Base-by-base conservation (phyloP, 2,329 filamentous ascomycete species). In the Pleoardoris graminearum region DNA sequence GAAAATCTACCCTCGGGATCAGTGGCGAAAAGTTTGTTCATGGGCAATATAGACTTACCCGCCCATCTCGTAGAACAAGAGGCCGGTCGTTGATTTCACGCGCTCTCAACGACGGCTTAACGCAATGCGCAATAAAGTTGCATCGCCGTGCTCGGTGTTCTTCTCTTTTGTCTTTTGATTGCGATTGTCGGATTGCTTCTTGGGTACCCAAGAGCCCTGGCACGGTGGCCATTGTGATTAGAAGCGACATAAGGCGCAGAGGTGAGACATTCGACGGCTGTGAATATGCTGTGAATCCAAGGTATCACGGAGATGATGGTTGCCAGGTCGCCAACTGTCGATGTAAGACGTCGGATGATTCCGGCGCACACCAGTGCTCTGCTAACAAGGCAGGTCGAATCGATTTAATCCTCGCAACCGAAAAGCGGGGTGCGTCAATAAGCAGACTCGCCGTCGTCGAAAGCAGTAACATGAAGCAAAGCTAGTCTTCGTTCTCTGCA, bases 101-200 rank as follows among this genome's bases (percentile, higher is more conserved):
- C 53, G 72, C 73, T 21, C 70, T 59, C 19, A 63, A 66, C 2
- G 75, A 77, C 4, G 72, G 61, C 42, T 72, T 72, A 6, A 75
- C 66, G 46, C 76, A 78, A 7, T 65, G 17, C 11, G 74, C 73
- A 7, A 76, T 62, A 16, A 79, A 66, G 60, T 78, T 77, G 50
- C 70, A 77, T 43, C 75, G 68, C 23, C 75, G 71, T 7, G 73
- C 72, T 33, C 76, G 72, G 61, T 79, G 76, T 57, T 77, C 75
- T 63, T 78, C 76, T 48, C 74, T 66, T 51, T 72, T 69, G 41
- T 73, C 75, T 53, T 78, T 77, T 6, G 67, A 66, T 51, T 78
- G 76, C n/a, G 72, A 73, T 67, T 79, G 75, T 8, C 73, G 69
- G 52, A 79, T 77, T 6, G 75, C 75, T 62, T 79, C 77, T 50